phyloP scores from a whole-genome alignment of 306 rosid genomes.

The Myrica gale region DNA sequence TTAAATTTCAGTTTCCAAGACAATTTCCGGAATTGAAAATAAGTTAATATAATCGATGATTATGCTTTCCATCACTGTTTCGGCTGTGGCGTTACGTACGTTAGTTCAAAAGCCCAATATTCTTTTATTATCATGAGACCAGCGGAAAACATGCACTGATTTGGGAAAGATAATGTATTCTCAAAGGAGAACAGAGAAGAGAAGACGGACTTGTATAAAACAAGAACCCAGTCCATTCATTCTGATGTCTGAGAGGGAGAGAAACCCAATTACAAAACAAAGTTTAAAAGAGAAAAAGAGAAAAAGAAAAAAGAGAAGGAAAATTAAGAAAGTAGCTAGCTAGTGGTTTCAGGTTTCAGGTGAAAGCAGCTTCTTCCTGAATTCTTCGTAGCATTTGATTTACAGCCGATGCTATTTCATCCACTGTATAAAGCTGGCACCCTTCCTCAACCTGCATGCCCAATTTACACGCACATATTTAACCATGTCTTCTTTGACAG shows the following conservation, averaged over 20 bases:
- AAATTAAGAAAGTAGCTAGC: background rate
- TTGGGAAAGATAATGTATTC: background rate
- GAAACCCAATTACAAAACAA: constrained; percentile 4
- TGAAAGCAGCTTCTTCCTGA: constrained; percentile 50
- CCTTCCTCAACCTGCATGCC: constrained; percentile 73
- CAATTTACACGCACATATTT: background rate
- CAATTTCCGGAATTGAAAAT: too few species aligned
- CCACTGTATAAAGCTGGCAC: constrained; percentile 67
- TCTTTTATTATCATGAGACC: background rate
- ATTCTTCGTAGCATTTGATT: constrained; percentile 61
- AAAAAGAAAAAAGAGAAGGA: background rate
- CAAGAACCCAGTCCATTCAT: too few species aligned
- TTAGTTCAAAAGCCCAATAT: too few species aligned
- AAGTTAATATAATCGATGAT: too few species aligned
- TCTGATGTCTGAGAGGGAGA: background rate
- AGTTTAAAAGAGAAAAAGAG: background rate
- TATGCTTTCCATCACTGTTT: too few species aligned
- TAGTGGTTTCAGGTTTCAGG: constrained; percentile 25
- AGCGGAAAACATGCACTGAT: background rate
- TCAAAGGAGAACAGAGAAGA: background rate
- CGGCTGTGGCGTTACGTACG: too few species aligned
- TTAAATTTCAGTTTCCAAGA: too few species aligned
- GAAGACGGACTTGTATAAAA: background rate
- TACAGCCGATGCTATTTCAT: constrained; percentile 84
- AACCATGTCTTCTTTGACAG: background rate